Conservation (phyloP, 1,284 basidiomycete species). For the Sporisorium exsertum region DNA sequence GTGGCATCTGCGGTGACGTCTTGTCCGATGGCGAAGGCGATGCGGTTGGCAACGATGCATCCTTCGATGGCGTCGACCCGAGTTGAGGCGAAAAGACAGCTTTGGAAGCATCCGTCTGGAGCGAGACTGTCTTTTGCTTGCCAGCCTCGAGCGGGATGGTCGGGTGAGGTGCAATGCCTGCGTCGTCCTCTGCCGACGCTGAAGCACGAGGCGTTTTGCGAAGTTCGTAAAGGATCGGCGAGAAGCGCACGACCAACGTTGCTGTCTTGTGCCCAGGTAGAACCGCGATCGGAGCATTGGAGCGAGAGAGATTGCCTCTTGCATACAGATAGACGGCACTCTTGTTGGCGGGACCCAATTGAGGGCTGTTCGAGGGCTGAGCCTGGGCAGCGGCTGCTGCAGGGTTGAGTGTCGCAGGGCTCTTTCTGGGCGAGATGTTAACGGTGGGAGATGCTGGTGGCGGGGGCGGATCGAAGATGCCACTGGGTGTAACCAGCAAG, state of each 20-base stretch:
- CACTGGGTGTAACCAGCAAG: conserved; percentile 91
- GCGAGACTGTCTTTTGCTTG: conserved; percentile 74
- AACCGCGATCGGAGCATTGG: conserved; percentile 87
- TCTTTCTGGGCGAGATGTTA: conserved; percentile 44
- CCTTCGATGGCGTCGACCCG: conserved; percentile 5
- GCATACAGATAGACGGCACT: conserved; percentile 93
- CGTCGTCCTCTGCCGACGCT: conserved; percentile 18
- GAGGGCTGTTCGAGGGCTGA: conserved; percentile 16
- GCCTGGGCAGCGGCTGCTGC: conserved; percentile 3
- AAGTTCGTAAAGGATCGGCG: conserved; percentile 90
- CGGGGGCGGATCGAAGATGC: conserved; percentile 77
- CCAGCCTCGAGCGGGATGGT: conserved; percentile 79
- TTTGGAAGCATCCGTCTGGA: conserved; percentile 17
- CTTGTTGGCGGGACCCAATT: conserved; percentile 67
- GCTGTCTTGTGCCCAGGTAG: conserved; percentile 96
- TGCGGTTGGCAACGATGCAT: conserved; percentile 2
- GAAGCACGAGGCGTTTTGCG: conserved; percentile 70
- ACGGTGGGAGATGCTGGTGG: conserved; percentile 50
- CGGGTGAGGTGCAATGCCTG: conserved; percentile 55
- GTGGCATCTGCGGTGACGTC: conserved; percentile 11
- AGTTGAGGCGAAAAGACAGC: conserved; percentile 25
- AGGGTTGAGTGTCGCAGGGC: conserved; percentile 20
- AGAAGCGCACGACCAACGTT: conserved; percentile 91
- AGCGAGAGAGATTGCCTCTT: conserved; percentile 80
- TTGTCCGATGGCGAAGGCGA: conserved; percentile 27